Percentiles rank a stretch among this genome's conserved stretches.
These are phyloP conservation scores for Lentinus brumalis DNA, from an alignment of 768 basidiomycete genomes.

Conservation along the genomic window DNA sequence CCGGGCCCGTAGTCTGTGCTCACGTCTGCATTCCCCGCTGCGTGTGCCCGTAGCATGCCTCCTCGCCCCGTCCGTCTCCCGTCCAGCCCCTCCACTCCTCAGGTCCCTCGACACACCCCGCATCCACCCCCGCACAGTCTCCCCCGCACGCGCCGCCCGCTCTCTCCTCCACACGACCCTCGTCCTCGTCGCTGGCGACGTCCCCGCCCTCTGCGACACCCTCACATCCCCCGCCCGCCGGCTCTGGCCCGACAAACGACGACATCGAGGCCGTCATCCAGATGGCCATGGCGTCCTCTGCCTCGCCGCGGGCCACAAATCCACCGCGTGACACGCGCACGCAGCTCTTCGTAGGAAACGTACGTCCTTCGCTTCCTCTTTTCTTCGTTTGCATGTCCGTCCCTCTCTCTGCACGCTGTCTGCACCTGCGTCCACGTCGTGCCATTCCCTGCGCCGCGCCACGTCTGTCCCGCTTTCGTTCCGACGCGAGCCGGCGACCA, in stretches of 20 bases:
- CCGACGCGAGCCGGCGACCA: too few relatives aligned
- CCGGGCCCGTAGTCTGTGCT: neutral
- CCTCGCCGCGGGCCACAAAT: constrained; percentile 44
- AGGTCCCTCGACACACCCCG: neutral
- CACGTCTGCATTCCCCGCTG: neutral
- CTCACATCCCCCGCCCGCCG: constrained; percentile 4
- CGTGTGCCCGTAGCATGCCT: neutral
- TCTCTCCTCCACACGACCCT: neutral
- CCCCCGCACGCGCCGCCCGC: neutral
- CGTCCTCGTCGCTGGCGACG: neutral
- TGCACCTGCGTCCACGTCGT: neutral
- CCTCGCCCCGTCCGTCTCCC: neutral
- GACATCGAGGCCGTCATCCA: constrained; percentile 93
- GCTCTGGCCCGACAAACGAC: constrained; percentile 60
- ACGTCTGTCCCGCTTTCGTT: neutral
- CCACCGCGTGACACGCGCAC: constrained; percentile 85
- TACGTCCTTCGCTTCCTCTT: constrained; percentile 43
- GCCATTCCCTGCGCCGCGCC: neutral
- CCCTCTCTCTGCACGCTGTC: constrained; percentile 3
- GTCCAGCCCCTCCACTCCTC: constrained; percentile 7
- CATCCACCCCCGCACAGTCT: constrained; percentile 7
- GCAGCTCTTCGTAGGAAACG: constrained; percentile 96
- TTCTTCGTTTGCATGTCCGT: too few relatives aligned
- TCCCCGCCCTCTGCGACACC: neutral
- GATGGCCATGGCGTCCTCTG: constrained; percentile 77